Conservation (phyloP, 1,284 basidiomycete genomes). For the Cutaneotrichosporon sp. region DNA sequence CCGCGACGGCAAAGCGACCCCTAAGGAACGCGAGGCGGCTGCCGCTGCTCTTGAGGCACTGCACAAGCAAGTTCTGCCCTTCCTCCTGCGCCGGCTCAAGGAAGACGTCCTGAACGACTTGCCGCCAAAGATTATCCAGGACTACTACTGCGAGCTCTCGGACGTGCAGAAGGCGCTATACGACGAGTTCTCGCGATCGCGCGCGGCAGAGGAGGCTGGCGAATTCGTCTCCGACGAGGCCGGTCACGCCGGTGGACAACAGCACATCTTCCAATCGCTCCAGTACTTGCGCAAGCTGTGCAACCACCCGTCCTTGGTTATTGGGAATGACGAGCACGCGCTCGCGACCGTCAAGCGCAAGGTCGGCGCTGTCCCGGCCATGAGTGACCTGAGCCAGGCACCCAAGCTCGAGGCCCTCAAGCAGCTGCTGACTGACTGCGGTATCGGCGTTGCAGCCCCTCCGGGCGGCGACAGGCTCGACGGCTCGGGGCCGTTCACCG, state of each 20-base stretch:
- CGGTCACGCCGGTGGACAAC: slow-evolving; percentile 56
- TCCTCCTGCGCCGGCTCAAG: slow-evolving; percentile 91
- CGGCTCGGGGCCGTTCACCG: slow-evolving; percentile 61
- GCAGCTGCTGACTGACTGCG: slow-evolving; percentile 90
- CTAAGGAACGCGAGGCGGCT: slow-evolving; percentile 92
- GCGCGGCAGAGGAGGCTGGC: slow-evolving; percentile 62
- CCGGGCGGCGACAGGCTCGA: slow-evolving; percentile 43
- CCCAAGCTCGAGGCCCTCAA: slow-evolving; percentile 90
- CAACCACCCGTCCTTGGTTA: slow-evolving; percentile 89
- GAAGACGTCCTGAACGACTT: slow-evolving; percentile 95
- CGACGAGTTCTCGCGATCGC: slow-evolving; percentile 83
- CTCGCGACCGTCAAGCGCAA: slow-evolving; percentile 62
- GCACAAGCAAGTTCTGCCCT: slow-evolving; percentile 99
- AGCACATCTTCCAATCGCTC: slow-evolving; percentile 91
- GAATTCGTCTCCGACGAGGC: slow-evolving; percentile 54
- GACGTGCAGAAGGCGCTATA: slow-evolving; percentile 89
- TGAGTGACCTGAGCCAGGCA: slow-evolving; percentile 82
- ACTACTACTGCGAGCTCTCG: slow-evolving; percentile 97
- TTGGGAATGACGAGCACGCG: slow-evolving; percentile 63
- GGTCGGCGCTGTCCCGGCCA: slow-evolving; percentile 44
- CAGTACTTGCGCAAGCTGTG: slow-evolving; percentile 97
- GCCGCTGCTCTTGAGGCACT: slow-evolving; percentile 89
- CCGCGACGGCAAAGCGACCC: slow-evolving; percentile 79
- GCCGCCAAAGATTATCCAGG: slow-evolving; percentile 99
- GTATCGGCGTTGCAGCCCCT: slow-evolving; percentile 63